phyloP scores from a whole-genome alignment of 306 rosid species.

The Quercus variabilis region DNA sequence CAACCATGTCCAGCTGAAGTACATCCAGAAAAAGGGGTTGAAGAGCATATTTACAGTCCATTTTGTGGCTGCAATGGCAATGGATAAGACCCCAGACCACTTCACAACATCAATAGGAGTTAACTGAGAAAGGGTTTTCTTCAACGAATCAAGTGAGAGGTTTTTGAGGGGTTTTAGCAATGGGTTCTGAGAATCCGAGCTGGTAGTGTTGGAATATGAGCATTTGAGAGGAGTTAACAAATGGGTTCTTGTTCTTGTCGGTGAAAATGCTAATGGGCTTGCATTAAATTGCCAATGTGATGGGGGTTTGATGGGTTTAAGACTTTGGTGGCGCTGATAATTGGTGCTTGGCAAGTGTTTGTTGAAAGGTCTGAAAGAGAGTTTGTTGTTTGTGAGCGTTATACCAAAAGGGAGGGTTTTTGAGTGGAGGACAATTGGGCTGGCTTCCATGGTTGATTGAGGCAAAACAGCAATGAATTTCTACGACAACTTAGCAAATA shows the following conservation, averaged over 20 bases:
- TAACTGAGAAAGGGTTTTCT: constrained; percentile 41
- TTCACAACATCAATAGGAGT: constrained; percentile 75
- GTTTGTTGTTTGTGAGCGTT: constrained; percentile 26
- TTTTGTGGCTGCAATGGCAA: constrained; percentile 59
- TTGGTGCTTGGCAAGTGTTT: constrained; percentile 25
- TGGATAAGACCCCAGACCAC: constrained; percentile 60
- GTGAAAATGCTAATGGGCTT: constrained; percentile 14
- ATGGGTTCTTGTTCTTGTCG: constrained; percentile 28
- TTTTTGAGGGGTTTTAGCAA: constrained; percentile 37
- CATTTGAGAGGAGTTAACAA: constrained; percentile 35
- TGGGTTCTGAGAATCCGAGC: constrained; percentile 52
- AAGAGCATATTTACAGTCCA: constrained; percentile 55
- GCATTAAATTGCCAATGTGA: constrained; percentile 23
- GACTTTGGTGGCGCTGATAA: constrained; percentile 27
- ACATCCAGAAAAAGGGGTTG: constrained; percentile 96
- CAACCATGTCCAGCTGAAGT: constrained; percentile 93
- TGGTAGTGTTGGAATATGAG: constrained; percentile 41
- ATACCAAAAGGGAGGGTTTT: constrained; percentile 39
- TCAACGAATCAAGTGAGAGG: constrained; percentile 53
- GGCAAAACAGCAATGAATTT: constrained; percentile 8
- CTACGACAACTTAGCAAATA: background rate
- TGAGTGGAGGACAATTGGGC: constrained; percentile 47
- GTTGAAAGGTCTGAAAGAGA: constrained; percentile 56
- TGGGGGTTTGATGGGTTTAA: constrained; percentile 22
- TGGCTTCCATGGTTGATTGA: constrained; percentile 48